phyloP scores from a whole-genome alignment of 1,284 basidiomycete species.

The Melanopsichium pennsylvanicum region DNA sequence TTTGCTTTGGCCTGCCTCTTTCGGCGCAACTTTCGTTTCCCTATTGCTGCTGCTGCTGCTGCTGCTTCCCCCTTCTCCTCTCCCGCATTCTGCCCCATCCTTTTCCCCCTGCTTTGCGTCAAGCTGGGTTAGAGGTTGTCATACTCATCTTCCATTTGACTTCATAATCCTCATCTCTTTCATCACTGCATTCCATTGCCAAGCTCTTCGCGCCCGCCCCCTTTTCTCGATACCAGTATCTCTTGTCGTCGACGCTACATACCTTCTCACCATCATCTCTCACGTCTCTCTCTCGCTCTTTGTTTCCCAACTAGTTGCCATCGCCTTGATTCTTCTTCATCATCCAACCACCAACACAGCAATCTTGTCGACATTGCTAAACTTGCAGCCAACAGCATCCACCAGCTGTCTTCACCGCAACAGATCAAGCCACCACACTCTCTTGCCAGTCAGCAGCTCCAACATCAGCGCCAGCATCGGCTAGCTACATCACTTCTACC shows the following conservation, averaged over 20 bases:
- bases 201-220: too few relatives aligned
- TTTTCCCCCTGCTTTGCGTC: slow-evolving; percentile 1
- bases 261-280: slow-evolving; percentile 3
- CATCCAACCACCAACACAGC: neutral
- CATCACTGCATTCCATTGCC: slow-evolving; percentile 7
- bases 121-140: slow-evolving; percentile 12
- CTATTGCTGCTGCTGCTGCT: neutral
- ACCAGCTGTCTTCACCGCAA: too few relatives aligned
- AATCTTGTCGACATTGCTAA: too few relatives aligned
- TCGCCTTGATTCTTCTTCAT: too few relatives aligned
- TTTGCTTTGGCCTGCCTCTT: slow-evolving; percentile 9
- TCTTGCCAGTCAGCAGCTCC: slow-evolving; percentile 1
- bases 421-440: slow-evolving; percentile 2
- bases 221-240: neutral
- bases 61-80: neutral
- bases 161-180: slow-evolving; percentile 21
- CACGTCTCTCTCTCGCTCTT: neutral
- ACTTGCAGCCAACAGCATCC: too few relatives aligned
- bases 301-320: neutral
- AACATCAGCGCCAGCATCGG: neutral
- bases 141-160: neutral
- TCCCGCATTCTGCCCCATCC: neutral
- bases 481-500: neutral
- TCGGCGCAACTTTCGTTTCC: slow-evolving; percentile 1
- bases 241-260: slow-evolving; percentile 8